Evolutionary conservation across 2,329 filamentous ascomycete genomes (phyloP).

Genomic region (Scopulariopsis brevicaulis): DNA sequence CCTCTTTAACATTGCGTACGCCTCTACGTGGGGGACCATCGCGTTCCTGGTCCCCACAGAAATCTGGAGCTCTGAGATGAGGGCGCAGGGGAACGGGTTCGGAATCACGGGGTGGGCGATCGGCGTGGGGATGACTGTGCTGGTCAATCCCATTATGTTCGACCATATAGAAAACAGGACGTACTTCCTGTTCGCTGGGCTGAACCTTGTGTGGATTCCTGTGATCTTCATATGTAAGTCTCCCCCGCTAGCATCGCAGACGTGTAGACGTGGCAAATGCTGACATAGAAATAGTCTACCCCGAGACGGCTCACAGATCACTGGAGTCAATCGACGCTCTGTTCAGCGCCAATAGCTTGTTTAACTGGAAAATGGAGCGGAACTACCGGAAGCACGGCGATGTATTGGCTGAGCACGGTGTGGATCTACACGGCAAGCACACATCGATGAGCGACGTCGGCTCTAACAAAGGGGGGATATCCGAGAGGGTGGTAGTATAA

Average conservation of each 20-base stretch:
- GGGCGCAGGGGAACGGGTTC: conserved; percentile 48
- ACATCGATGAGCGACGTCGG: neutral
- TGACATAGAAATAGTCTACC: conserved; percentile 22
- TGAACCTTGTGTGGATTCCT: conserved; percentile 38
- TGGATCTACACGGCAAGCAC: neutral
- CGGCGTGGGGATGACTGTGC: conserved; percentile 40
- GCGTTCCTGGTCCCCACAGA: conserved; percentile 27
- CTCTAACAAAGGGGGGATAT: neutral
- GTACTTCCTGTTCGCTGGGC: conserved; percentile 37
- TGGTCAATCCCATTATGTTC: conserved; percentile 43
- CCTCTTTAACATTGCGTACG: conserved; percentile 38
- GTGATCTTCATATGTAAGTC: conserved; percentile 30
- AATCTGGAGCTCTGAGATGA: conserved; percentile 43
- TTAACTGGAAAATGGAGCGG: conserved; percentile 30
- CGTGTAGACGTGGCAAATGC: neutral
- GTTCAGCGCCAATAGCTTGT: conserved; percentile 33
- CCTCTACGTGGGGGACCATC: conserved; percentile 35
- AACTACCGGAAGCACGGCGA: conserved; percentile 16
- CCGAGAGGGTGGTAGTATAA: neutral
- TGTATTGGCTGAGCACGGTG: conserved; percentile 10
- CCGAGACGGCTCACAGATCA: conserved; percentile 30
- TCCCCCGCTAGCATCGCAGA: conserved; percentile 7
- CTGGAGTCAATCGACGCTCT: conserved; percentile 38
- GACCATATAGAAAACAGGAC: conserved; percentile 30
- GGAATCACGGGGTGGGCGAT: conserved; percentile 48